Conservation (phyloP, 2,329 filamentous ascomycete genomes). For the Paecilomyces variotii region DNA sequence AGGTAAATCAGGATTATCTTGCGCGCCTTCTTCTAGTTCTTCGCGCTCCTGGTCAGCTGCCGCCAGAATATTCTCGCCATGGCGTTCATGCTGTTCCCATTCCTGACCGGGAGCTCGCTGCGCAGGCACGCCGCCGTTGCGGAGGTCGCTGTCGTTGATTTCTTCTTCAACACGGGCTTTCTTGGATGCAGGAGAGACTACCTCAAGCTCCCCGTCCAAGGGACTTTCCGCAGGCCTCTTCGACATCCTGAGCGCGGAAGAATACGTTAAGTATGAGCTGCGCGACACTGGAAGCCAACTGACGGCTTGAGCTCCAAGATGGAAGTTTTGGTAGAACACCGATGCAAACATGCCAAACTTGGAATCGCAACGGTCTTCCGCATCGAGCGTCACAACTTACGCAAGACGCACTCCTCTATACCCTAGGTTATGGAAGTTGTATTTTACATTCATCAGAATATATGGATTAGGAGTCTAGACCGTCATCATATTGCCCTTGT, state of each 20-base stretch:
- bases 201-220: slow-evolving; percentile 26
- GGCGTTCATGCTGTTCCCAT: slow-evolving; percentile 28
- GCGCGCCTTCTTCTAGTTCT: slow-evolving; percentile 25
- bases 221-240: slow-evolving; percentile 40
- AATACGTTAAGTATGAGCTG: slow-evolving; percentile 5
- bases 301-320: neutral
- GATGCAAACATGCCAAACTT: slow-evolving; percentile 24
- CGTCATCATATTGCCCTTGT: slow-evolving; percentile 17
- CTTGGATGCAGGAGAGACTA: slow-evolving; percentile 37
- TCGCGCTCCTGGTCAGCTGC: slow-evolving; percentile 64
- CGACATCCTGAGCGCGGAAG: slow-evolving; percentile 27
- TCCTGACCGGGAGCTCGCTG: slow-evolving; percentile 21
- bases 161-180: slow-evolving; percentile 35
- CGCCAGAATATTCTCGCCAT: slow-evolving; percentile 39
- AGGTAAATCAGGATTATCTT: slow-evolving; percentile 17
- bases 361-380: neutral
- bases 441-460: neutral
- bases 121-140: slow-evolving; percentile 17
- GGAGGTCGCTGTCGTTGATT: slow-evolving; percentile 15
- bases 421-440: too few relatives aligned
- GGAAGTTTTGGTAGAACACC: slow-evolving; percentile 8
- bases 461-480: neutral
- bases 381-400: neutral
- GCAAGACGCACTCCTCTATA: neutral
- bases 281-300: neutral